Base-by-base conservation (phyloP, 2,329 filamentous ascomycete genomes). In the Xylariales sp. region DNA sequence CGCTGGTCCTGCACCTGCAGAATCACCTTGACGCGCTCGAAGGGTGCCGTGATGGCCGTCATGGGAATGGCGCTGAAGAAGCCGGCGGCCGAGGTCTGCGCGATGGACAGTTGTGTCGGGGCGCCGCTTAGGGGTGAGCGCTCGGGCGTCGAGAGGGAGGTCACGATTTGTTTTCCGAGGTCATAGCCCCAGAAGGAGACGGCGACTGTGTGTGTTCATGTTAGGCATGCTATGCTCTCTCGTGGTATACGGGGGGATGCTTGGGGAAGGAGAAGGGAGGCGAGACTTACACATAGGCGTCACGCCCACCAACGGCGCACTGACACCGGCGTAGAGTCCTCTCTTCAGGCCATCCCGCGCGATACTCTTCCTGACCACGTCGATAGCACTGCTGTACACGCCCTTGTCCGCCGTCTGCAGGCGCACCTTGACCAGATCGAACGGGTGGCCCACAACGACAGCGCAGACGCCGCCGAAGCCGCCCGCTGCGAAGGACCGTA, bases 21-120 rank as follows among this genome's bases (percentile, higher is more conserved):
- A 49, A 98, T 89, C 42, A 98, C 91, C 70, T 98, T 98, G 55
- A 98, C 89, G 58, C 93, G 91, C 76, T 98, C 93, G 63, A 98
- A 97, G 46, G 93, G 93, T 4, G 93, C 93, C n/a, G 93, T 97
- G 70, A 98, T 96, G 65, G 88, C 69, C 4, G 93, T 98, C 88
- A 95, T 95, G 57, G 93, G 93, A 46, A 98, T 86, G 46, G 93
- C 93, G 59, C 88, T 95, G 78, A 98, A 94, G 80, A 96, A 96
- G 50, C 93, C 93, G 11, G 93, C 93, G 25, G 88, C 79, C 24
- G 88, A 93, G 66, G 94, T 82, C 65, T 98, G 93, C 31, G 74
- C 85, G 58, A 96, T 89, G 45, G 82, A 81, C 68, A 87, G 88
- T 21, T 40, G 43, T 11, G 32, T 19, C 39, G 78, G 71, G 64